Conservation (phyloP, 495 filamentous ascomycete genomes). For the Trichoderma orchidacearum region DNA sequence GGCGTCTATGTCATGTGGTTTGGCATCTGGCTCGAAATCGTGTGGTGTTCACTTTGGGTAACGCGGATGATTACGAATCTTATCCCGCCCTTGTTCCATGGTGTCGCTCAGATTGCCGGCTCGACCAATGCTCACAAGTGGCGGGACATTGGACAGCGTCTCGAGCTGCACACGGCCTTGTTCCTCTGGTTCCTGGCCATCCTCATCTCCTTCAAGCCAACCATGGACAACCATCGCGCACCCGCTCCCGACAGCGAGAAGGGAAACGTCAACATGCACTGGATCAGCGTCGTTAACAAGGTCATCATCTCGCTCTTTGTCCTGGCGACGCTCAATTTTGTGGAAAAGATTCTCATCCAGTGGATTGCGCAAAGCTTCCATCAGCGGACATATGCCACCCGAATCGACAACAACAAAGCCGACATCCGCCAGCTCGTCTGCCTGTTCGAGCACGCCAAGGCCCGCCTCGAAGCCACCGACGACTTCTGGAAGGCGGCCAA, state of each 20-base stretch:
- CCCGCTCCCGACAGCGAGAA: conserved; percentile 19
- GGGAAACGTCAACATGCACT: conserved; percentile 38
- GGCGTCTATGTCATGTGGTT: conserved; percentile 81
- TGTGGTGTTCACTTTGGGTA: conserved; percentile 88
- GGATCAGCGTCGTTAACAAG: conserved; percentile 75
- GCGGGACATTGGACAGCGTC: conserved; percentile 73
- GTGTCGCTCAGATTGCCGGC: conserved; percentile 63
- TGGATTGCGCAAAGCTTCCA: conserved; percentile 93
- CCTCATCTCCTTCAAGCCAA: conserved; percentile 56
- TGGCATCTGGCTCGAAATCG: conserved; percentile 83
- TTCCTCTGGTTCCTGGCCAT: conserved; percentile 91
- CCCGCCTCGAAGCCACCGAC: conserved; percentile 56
- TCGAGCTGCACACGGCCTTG: conserved; percentile 74
- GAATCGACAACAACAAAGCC: conserved; percentile 83
- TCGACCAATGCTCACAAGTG: conserved; percentile 83
- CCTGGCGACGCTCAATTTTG: conserved; percentile 63
- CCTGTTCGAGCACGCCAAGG: conserved; percentile 70
- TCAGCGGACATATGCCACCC: conserved; percentile 75
- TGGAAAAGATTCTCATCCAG: conserved; percentile 90
- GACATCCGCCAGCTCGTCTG: conserved; percentile 47
- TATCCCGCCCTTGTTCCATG: conserved; percentile 51
- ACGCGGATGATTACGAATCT: conserved; percentile 62
- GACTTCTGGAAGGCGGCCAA: conserved; percentile 32
- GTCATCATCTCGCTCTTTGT: conserved; percentile 77
- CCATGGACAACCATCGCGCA: conserved; percentile 62